Percentiles rank a stretch among this genome's conserved stretches.
Conservation (phyloP, 2,329 filamentous ascomycete genomes). For the Fusarium lateritium region DNA sequence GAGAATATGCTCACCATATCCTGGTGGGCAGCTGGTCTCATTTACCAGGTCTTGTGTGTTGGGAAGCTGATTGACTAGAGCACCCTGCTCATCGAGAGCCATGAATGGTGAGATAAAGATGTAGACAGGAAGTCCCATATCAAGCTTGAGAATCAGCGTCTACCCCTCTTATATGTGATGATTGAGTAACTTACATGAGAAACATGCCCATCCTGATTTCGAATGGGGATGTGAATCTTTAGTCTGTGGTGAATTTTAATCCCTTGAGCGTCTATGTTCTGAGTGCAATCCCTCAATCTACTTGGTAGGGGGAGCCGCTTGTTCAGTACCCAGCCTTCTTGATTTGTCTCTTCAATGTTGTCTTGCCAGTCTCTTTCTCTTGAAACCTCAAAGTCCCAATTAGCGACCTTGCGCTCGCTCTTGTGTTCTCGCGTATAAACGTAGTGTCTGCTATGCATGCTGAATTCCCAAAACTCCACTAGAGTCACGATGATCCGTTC, state of each 20-base stretch:
- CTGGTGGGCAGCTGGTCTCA: constrained; percentile 81
- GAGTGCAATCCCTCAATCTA: constrained; percentile 83
- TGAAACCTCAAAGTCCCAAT: constrained; percentile 69
- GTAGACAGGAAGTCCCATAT: constrained; percentile 88
- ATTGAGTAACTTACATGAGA: constrained; percentile 75
- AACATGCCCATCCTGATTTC: constrained; percentile 93
- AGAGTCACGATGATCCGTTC: constrained; percentile 83
- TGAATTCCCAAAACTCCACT: constrained; percentile 81
- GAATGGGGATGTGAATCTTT: constrained; percentile 88
- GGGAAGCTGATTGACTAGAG: constrained; percentile 73
- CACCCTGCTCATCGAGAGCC: constrained; percentile 87
- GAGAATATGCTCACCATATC: constrained; percentile 91
- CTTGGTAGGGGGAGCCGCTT: constrained; percentile 80
- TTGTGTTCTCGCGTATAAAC: constrained; percentile 70
- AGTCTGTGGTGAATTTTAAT: constrained; percentile 95
- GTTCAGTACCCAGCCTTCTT: constrained; percentile 75
- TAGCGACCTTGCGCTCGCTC: constrained; percentile 72
- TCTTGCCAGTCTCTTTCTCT: constrained; percentile 76
- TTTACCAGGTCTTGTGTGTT: constrained; percentile 64
- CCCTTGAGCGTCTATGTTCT: constrained; percentile 87
- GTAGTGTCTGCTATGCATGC: constrained; percentile 62
- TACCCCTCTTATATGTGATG: background rate
- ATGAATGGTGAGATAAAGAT: constrained; percentile 96
- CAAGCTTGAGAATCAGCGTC: constrained; percentile 67
- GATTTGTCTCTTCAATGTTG: constrained; percentile 75